Conservation (phyloP, 2,329 filamentous ascomycete species). For the Penicillium italicum region DNA sequence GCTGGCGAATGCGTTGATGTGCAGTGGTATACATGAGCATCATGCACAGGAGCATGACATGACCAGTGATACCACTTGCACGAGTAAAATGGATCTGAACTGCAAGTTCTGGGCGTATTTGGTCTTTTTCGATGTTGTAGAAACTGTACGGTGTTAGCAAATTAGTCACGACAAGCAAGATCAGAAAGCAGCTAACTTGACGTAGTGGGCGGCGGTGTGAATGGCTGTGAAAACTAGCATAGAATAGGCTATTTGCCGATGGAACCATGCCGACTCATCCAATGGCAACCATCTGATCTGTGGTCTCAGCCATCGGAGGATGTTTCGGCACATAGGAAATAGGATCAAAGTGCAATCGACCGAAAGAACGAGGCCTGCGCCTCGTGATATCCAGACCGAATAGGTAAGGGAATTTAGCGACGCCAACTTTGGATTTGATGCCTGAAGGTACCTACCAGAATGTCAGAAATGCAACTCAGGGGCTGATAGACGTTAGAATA, state of each 20-base stretch:
- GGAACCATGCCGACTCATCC: constrained; percentile 97
- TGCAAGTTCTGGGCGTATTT: constrained; percentile 75
- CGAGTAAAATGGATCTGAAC: constrained; percentile 89
- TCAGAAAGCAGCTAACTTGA: constrained; percentile 66
- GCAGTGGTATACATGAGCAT: constrained; percentile 95
- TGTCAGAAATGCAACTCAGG: constrained; percentile 19
- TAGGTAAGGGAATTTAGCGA: constrained; percentile 75
- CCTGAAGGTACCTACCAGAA: constrained; percentile 70
- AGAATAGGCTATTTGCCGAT: constrained; percentile 88
- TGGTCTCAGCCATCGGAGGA: constrained; percentile 78
- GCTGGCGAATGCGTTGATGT: constrained; percentile 88
- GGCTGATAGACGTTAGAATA: neutral
- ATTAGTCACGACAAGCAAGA: neutral
- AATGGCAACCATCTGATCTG: constrained; percentile 84
- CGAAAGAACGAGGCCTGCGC: constrained; percentile 79
- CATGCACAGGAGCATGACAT: constrained; percentile 99
- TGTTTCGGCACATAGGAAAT: constrained; percentile 88
- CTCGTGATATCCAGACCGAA: constrained; percentile 95
- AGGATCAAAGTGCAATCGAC: constrained; percentile 85
- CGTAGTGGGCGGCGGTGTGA: constrained; percentile 80
- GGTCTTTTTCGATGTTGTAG: constrained; percentile 84
- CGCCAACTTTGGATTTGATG: constrained; percentile 62
- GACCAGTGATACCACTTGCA: constrained; percentile 87
- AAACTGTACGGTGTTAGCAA: constrained; percentile 59
- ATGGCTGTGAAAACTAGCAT: constrained; percentile 76